Evolutionary conservation across 129 eudicot species (phyloP), one percentile per base, ranked within the genome.

Genomic region (Pittosporum tobira): DNA sequence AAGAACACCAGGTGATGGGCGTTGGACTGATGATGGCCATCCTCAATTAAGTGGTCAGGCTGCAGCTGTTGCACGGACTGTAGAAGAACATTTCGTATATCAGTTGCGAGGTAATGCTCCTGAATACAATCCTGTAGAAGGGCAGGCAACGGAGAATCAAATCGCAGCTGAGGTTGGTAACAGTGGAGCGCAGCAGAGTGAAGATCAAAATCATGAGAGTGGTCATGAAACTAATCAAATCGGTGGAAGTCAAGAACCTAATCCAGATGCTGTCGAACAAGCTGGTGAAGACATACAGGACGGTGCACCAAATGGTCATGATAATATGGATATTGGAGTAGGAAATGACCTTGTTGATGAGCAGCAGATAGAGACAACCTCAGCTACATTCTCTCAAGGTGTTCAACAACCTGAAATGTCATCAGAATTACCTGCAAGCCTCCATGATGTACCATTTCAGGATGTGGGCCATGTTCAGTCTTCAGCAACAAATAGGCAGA

Each of bases 11-110:
- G 99, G 88, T 67, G 94, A 81, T 75, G 96, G 96, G 13, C 79
- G 99, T 58, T 91, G 99, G 96, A 81, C 90, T 47, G 99, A 91
- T 77, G 99, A 91, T 79, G 99, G 99, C 31, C 90, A 73, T 63
- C 96, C 96, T 27, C 96, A 87, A 72, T 85, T 84, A 34, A 84
- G 94, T 59, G 89, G 84, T 74, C 94, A 80, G 76, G 94, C 96
- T 71, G 76, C 90, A 65, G 80, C 74, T 52, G 70, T 91, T 83
- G 99, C 96, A 55, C 96, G 81, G 71, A 90, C 96, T 29, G 87
- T 91, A 50, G 99, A 91, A 69, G 96, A 83, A 55, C 83, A 78
- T 26, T 86, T 91, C 61, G 47, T 81, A 64, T 71, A 78, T 70
- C 85, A 73, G 8, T 68, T 91, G 69, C 84, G 69, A 67, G 73